Conservation (phyloP, 805 yeast species). For the Ogataea sp. region DNA sequence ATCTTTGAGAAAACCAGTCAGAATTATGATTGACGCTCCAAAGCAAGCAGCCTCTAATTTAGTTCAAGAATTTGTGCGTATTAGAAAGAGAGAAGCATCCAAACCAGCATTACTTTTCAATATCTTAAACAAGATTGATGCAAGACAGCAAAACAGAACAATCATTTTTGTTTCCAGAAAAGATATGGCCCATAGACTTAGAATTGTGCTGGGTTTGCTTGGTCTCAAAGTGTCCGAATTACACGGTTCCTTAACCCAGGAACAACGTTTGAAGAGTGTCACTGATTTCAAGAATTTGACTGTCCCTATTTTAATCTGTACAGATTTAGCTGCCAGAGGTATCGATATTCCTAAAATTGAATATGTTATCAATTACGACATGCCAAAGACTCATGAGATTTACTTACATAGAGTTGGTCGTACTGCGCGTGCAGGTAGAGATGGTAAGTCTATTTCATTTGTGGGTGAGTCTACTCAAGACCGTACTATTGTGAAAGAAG, state of each 20-base stretch:
- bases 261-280: constrained; percentile 83
- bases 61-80: constrained; percentile 89
- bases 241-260: constrained; percentile 82
- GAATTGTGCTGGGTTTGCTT: constrained; percentile 66
- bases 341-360: constrained; percentile 97
- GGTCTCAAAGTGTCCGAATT: constrained; percentile 75
- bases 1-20: constrained; percentile 82
- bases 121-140: constrained; percentile 59
- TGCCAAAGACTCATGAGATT: constrained; percentile 89
- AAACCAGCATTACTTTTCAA: constrained; percentile 79
- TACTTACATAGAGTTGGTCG: constrained; percentile 98
- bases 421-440: constrained; percentile 98
- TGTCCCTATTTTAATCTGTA: constrained; percentile 87
- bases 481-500: constrained; percentile 84
- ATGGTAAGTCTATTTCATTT: constrained; percentile 86
- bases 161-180: constrained; percentile 91
- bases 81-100: constrained; percentile 77
- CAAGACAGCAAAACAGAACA: constrained; percentile 55
- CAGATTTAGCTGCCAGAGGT: constrained; percentile 99
- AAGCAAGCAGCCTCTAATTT: constrained; percentile 89
- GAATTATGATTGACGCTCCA: constrained; percentile 95
- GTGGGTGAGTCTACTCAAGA: constrained; percentile 91
- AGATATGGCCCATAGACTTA: constrained; percentile 79
- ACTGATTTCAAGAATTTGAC: constrained; percentile 72
- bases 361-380: constrained; percentile 87